Evolutionary conservation across 139 green algal species (phyloP).

Genomic region (Volvox reticuliferus): DNA sequence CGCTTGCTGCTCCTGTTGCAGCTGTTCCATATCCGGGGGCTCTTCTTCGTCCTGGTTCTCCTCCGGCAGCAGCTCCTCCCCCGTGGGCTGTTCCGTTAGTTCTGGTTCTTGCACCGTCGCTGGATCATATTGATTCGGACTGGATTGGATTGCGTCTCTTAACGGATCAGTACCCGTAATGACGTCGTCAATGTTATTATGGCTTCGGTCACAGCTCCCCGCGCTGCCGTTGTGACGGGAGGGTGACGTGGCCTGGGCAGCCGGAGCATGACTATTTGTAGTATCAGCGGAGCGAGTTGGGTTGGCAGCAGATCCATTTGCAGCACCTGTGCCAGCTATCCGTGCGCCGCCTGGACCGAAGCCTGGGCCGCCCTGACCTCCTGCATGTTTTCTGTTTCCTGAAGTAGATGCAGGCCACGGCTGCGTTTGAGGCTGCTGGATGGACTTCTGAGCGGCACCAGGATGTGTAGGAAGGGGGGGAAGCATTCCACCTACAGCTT

Average conservation of each 20-base stretch:
- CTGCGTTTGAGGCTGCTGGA: neutral
- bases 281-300: no score
- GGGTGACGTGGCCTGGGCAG: neutral
- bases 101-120: no score
- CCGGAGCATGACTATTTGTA: no score
- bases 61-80: neutral
- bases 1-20: neutral
- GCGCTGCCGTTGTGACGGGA: neutral
- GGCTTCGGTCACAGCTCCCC: neutral
- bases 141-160: no score
- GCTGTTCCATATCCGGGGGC: neutral
- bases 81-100: no score
- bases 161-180: no score
- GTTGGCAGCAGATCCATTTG: no score
- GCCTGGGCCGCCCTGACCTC: neutral
- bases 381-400: neutral
- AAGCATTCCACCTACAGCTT: neutral
- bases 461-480: neutral
- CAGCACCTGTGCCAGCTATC: no score
- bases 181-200: neutral
- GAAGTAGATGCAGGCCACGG: neutral
- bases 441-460: neutral
- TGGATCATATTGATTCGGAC: no score
- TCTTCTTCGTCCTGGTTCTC: neutral
- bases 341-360: neutral